These are phyloP conservation scores for Populus pruinosa DNA, from an alignment of 345 rosid species.

Conservation along the genomic window DNA sequence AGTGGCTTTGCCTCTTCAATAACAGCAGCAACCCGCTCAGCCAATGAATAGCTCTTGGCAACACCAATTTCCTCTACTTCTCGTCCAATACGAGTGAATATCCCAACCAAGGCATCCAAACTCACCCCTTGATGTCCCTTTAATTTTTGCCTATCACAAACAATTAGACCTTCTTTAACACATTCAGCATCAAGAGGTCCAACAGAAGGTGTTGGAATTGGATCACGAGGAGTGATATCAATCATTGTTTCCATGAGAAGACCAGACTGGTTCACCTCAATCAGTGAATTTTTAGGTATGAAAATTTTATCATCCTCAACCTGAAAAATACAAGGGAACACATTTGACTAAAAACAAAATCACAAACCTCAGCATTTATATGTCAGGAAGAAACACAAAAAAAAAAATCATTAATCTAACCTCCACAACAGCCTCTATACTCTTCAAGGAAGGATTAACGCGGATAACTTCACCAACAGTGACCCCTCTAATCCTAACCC, in stretches of 20 bases:
- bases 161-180: slow-evolving; percentile 73
- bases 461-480: slow-evolving; percentile 84
- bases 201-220: slow-evolving; percentile 74
- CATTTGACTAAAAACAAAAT: slow-evolving; percentile 5
- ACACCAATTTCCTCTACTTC: slow-evolving; percentile 83
- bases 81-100: slow-evolving; percentile 84
- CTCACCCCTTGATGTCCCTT: slow-evolving; percentile 88
- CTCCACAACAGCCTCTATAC: slow-evolving; percentile 93
- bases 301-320: slow-evolving; percentile 93
- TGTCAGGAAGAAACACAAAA: not conserved
- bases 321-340: slow-evolving; percentile 30
- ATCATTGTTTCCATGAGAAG: slow-evolving; percentile 95
- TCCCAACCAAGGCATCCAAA: slow-evolving; percentile 86
- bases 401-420: slow-evolving; percentile 31
- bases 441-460: slow-evolving; percentile 84
- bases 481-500: slow-evolving; percentile 95
- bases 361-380: not conserved
- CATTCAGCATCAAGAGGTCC: slow-evolving; percentile 83
- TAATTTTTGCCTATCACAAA: slow-evolving; percentile 88
- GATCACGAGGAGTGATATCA: slow-evolving; percentile 82
- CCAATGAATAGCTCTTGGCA: slow-evolving; percentile 56
- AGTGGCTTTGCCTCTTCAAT: slow-evolving; percentile 89
- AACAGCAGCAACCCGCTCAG: slow-evolving; percentile 70
- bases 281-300: slow-evolving; percentile 78
- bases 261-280: slow-evolving; percentile 99